Percentiles rank a stretch among this genome's conserved stretches.
Evolutionary conservation across 148 eudicot genomes (phyloP).

Genomic region (Rhododendron mucronatum): DNA sequence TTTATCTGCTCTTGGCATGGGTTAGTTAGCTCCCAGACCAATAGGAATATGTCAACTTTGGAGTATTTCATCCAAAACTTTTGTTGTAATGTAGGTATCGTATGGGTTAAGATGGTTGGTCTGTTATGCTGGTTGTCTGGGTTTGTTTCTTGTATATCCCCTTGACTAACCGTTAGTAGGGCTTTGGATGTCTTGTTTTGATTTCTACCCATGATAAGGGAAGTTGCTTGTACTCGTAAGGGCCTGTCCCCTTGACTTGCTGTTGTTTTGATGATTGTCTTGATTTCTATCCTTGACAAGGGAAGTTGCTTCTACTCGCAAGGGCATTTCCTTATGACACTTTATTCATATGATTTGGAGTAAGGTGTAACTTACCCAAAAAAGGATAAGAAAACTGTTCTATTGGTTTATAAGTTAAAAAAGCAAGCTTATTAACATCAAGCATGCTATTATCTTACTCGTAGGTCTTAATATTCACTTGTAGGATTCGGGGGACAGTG

Average conservation of each 20-base stretch:
- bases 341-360: neutral
- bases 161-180: neutral
- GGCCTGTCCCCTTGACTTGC: neutral
- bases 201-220: neutral
- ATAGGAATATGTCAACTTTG: neutral
- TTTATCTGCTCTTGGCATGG: neutral
- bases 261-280: neutral
- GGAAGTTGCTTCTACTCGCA: neutral
- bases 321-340: neutral
- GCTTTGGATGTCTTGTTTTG: neutral
- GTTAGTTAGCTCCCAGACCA: neutral
- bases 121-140: neutral
- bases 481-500: slow-evolving; percentile 49
- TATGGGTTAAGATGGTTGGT: neutral
- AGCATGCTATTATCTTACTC: neutral
- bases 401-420: neutral
- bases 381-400: neutral
- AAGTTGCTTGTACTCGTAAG: neutral
- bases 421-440: neutral
- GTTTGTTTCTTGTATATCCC: neutral
- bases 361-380: neutral
- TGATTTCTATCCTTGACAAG: neutral
- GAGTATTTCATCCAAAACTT: neutral
- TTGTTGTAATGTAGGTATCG: neutral
- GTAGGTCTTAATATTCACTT: neutral